Conservation (phyloP, 192 early-diverging fungal species). For the Coemansia sp. region DNA sequence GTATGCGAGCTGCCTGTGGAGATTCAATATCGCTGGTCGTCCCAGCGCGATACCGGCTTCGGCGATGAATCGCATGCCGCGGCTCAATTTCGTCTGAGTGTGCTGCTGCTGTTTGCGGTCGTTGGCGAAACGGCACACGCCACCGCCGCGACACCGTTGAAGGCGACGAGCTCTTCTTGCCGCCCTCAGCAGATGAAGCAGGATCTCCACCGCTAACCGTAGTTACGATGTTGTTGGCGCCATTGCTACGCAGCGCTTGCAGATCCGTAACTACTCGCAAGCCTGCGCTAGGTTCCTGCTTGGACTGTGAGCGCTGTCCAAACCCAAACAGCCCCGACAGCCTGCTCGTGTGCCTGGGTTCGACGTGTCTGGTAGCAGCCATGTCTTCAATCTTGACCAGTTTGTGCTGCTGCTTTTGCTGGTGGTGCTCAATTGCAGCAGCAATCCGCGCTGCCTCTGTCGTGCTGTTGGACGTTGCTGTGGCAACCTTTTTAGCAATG, state of each 20-base stretch:
- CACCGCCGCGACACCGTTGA: constrained; percentile 34
- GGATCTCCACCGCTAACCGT: constrained; percentile 8
- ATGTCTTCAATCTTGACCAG: not conserved
- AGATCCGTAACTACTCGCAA: constrained; percentile 41
- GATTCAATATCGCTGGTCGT: constrained; percentile 54
- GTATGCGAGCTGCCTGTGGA: constrained; percentile 12
- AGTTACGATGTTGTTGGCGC: not conserved
- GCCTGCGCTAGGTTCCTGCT: constrained; percentile 8
- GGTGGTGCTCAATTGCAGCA: constrained; percentile 50
- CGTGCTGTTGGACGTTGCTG: not conserved
- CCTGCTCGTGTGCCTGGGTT: constrained; percentile 25
- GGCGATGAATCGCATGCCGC: constrained; percentile 15
- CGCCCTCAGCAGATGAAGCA: constrained; percentile 22
- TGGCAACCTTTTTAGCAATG: constrained; percentile 31
- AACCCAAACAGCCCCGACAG: constrained; percentile 52
- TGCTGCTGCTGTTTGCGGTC: constrained; percentile 12
- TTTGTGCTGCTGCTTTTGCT: constrained; percentile 25
- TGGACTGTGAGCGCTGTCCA: constrained; percentile 26
- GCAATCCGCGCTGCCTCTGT: constrained; percentile 29
- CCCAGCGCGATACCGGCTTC: constrained; percentile 44
- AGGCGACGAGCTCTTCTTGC: constrained; percentile 33
- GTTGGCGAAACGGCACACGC: constrained; percentile 47
- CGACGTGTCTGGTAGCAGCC: not conserved
- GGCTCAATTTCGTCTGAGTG: constrained; percentile 4
- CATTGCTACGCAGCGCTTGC: constrained; percentile 18